A percentile compares a stretch with the other conserved stretches of the same genome.
phyloP scores from a whole-genome alignment of 2,329 filamentous ascomycete species.

The Cladophialophora bantiana region DNA sequence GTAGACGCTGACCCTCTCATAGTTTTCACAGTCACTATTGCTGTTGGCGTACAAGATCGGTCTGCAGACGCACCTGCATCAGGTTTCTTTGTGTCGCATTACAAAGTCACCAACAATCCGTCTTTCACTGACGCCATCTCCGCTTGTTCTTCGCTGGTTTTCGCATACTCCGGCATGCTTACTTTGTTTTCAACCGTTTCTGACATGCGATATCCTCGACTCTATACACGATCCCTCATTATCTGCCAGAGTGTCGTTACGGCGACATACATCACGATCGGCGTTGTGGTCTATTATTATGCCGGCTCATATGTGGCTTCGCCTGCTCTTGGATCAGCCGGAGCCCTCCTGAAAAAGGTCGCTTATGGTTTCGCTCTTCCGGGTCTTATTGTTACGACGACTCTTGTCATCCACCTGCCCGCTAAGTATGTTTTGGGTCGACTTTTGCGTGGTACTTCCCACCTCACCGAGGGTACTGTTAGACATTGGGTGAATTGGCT shows the following conservation, averaged over 20 bases:
- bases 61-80: constrained; percentile 45
- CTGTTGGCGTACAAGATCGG: constrained; percentile 46
- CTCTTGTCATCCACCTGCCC: constrained; percentile 48
- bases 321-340: constrained; percentile 46
- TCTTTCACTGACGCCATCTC: constrained; percentile 48
- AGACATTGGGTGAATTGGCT: constrained; percentile 64
- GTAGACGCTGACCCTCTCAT: constrained; percentile 50
- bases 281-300: constrained; percentile 46
- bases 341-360: constrained; percentile 43
- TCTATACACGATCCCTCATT: constrained; percentile 51
- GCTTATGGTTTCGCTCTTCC: constrained; percentile 48
- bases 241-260: constrained; percentile 45
- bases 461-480: constrained; percentile 48
- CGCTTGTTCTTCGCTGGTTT: constrained; percentile 47
- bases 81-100: constrained; percentile 43
- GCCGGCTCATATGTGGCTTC: constrained; percentile 45
- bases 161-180: constrained; percentile 56
- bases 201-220: constrained; percentile 45
- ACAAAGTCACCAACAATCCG: constrained; percentile 39
- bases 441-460: constrained; percentile 44
- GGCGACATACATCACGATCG: constrained; percentile 46
- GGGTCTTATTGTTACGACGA: constrained; percentile 48
- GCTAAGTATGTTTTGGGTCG: constrained; percentile 48
- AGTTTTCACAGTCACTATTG: constrained; percentile 60
- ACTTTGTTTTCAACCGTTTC: constrained; percentile 48